phyloP scores from a whole-genome alignment of 495 filamentous ascomycete species.

The Penicillium canescens region DNA sequence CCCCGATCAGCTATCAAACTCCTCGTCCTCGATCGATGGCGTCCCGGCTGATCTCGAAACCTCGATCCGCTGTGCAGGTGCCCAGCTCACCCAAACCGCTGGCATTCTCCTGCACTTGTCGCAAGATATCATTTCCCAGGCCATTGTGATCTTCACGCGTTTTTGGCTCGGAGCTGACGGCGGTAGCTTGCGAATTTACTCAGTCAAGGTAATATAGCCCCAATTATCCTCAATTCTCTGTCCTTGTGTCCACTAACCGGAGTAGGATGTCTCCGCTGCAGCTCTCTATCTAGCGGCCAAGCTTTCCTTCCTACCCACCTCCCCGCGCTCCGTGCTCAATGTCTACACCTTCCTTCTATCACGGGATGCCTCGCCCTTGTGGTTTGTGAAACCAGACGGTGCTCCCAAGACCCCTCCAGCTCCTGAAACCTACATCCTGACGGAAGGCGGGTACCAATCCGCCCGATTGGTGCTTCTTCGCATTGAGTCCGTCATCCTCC shows the following conservation, averaged over 20 bases:
- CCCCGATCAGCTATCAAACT: constrained; percentile 71
- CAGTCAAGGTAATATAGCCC: constrained; percentile 47
- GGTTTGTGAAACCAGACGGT: constrained; percentile 41
- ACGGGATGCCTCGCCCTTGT: constrained; percentile 57
- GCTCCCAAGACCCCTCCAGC: constrained; percentile 37
- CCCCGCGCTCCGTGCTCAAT: constrained; percentile 76
- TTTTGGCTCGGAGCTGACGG: constrained; percentile 77
- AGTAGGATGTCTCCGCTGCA: constrained; percentile 78
- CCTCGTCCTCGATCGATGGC: constrained; percentile 65
- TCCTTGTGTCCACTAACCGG: background rate
- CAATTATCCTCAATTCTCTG: background rate
- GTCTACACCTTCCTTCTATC: constrained; percentile 84
- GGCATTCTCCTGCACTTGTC: constrained; percentile 83
- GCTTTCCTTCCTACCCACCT: constrained; percentile 72
- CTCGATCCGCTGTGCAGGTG: constrained; percentile 53
- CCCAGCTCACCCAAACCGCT: constrained; percentile 82
- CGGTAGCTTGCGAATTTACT: constrained; percentile 59
- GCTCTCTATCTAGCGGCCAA: constrained; percentile 83
- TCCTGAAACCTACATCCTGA: constrained; percentile 66
- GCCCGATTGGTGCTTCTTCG: constrained; percentile 62
- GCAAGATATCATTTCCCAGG: constrained; percentile 86
- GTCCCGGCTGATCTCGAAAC: constrained; percentile 78
- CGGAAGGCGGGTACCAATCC: constrained; percentile 68
- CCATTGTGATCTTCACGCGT: constrained; percentile 82
- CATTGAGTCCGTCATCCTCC: constrained; percentile 73